phyloP scores from a whole-genome alignment of 164 flowering plant genomes.

The Magnolia officinalis region DNA sequence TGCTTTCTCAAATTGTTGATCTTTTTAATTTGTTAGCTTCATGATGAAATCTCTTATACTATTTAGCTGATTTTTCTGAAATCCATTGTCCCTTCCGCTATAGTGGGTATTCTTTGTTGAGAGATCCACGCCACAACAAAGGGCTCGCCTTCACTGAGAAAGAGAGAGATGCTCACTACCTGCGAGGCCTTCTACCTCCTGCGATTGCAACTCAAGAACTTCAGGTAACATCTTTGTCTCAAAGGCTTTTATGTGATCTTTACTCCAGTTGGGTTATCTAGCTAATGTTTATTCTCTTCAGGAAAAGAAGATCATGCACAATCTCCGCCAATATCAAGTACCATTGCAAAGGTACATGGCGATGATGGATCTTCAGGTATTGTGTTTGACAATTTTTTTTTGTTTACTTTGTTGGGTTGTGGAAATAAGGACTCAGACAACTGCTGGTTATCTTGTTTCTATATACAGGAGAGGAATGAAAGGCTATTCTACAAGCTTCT shows the following conservation, averaged over 20 bases:
- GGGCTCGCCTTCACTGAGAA: conserved; percentile 73
- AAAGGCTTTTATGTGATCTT: background rate
- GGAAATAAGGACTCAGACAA: background rate
- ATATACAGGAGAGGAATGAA: conserved; percentile 63
- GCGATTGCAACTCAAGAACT: conserved; percentile 47
- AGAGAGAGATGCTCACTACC: conserved; percentile 79
- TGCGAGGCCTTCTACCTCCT: conserved; percentile 86
- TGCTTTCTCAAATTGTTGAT: background rate
- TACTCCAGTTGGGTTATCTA: background rate
- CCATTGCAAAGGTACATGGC: conserved; percentile 78
- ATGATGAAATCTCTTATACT: background rate
- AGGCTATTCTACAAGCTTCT: conserved; percentile 80
- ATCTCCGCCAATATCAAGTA: conserved; percentile 62
- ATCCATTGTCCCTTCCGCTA: conserved; percentile 5
- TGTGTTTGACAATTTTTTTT: background rate
- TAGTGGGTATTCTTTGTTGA: conserved; percentile 71
- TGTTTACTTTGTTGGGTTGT: background rate
- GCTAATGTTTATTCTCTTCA: conserved; percentile 14
- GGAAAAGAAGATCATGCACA: conserved; percentile 76
- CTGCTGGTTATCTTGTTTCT: background rate
- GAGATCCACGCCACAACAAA: conserved; percentile 78
- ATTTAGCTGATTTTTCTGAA: background rate
- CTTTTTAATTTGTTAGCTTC: background rate
- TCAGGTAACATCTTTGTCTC: conserved; percentile 40
- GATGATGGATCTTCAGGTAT: conserved; percentile 82